A percentile compares a stretch with the other conserved stretches of the same genome.
Conservation (phyloP, 306 rosid genomes). For the Nissolia schottii region DNA sequence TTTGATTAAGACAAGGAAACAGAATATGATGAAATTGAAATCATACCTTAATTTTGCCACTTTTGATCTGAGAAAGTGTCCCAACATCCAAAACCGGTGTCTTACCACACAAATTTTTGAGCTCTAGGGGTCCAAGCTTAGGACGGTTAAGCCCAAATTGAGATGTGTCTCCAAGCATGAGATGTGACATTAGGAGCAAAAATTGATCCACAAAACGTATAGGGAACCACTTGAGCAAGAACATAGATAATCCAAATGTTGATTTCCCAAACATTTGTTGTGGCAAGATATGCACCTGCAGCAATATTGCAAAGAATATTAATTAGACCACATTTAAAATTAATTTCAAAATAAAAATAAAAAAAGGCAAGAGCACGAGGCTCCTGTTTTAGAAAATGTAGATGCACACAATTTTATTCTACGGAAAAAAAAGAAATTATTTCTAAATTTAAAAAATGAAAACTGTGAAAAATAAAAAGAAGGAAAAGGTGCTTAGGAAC, state of each 20-base stretch:
- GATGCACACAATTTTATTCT: too few relatives aligned
- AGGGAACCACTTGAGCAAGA: slow-evolving; percentile 82
- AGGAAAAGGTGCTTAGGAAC: background rate
- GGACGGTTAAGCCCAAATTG: slow-evolving; percentile 75
- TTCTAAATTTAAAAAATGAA: background rate
- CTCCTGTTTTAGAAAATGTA: too few relatives aligned
- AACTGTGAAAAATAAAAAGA: background rate
- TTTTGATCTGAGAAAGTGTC: slow-evolving; percentile 67
- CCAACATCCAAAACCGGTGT: slow-evolving; percentile 97
- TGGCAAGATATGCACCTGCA: slow-evolving; percentile 91
- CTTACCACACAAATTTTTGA: slow-evolving; percentile 70
- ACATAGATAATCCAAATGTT: slow-evolving; percentile 91
- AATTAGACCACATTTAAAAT: background rate
- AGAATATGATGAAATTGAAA: background rate
- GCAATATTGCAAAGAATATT: background rate
- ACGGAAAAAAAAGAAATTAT: too few relatives aligned
- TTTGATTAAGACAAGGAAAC: slow-evolving; percentile 27
- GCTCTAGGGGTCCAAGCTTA: slow-evolving; percentile 73
- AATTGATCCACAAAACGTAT: slow-evolving; percentile 70
- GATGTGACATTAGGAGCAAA: slow-evolving; percentile 64
- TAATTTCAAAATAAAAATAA: too few relatives aligned
- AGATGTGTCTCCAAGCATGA: slow-evolving; percentile 88
- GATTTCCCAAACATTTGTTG: slow-evolving; percentile 91
- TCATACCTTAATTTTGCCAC: slow-evolving; percentile 73
- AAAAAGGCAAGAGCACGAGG: too few relatives aligned